Evolutionary conservation across 805 yeast species (phyloP), one percentile per base, ranked within the genome.

Genomic region (Hyphopichia homilentoma): DNA sequence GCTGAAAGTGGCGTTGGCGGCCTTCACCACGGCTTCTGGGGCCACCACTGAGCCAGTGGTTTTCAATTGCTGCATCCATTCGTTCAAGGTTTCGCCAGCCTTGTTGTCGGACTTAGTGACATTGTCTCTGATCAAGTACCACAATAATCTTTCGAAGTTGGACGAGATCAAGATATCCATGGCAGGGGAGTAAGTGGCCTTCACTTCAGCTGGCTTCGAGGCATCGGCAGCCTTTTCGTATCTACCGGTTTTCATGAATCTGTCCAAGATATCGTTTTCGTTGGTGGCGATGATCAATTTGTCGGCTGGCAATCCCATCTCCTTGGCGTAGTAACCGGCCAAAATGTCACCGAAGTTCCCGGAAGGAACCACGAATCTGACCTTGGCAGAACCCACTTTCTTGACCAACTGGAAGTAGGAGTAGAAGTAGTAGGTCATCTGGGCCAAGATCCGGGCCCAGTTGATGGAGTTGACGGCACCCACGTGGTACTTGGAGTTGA

Each of bases 361-460:
- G 37, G 95, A 84, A 46, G 98, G 98, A 28, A 93, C 98, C 27
- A 93, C 95, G 55, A 77, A 93, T 47, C 85, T 82, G 36, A 85
- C 77, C 47, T 75, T 75, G 7, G 39, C 28, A 21, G 60, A 57
- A 27, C 45, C 30, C 32, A 52, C 56, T 29, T 57, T 44, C 43
- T 73, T 77, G 36, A 60, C 44, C 35, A 84, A 64, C 56, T 79
- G 80, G 76, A 93, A 89, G 70, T 80, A 93, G 4, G 97, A 78
- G 61, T 84, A 79, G 73, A 89, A 93, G 68, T 93, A 93, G 67
- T 93, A 93, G 15, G 98, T 89, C 58, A 88, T 90, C 68, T 93
- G 98, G 25, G 98, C 97, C 49, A 93, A 74, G 47, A 93, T 93
- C 66, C 98, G 81, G 6, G 98, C 97, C 98, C 98, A 93, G 73